Percentiles rank a stretch among this genome's conserved stretches.
These are phyloP conservation scores for Trifolium repens DNA, from an alignment of 306 rosid genomes.

Conservation along the genomic window DNA sequence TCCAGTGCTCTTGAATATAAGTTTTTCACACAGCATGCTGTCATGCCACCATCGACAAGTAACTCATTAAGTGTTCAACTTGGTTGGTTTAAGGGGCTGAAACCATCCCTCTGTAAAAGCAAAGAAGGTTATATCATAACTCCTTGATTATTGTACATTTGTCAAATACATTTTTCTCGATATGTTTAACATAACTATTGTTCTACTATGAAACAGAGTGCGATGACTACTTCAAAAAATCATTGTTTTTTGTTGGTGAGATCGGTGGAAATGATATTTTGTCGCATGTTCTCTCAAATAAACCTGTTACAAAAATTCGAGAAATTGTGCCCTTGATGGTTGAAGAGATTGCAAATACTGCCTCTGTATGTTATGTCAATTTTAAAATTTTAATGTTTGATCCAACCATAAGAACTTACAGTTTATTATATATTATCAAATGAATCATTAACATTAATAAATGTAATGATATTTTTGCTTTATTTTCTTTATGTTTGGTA, in stretches of 20 bases:
- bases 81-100: not conserved
- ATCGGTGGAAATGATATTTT: conserved; percentile 16
- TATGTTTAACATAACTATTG: not conserved
- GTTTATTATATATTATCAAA: not conserved
- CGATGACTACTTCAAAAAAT: not conserved
- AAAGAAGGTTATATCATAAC: not conserved
- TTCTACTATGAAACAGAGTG: not conserved
- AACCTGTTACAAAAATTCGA: not conserved
- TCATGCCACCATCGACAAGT: not conserved
- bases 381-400: not conserved
- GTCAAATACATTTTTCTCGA: not conserved
- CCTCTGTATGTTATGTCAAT: not conserved
- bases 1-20: not conserved
- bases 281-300: not conserved
- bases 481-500: not conserved
- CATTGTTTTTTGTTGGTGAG: conserved; percentile 19
- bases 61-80: conserved; percentile 25
- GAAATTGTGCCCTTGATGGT: not conserved
- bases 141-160: not conserved
- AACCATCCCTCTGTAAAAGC: conserved; percentile 6
- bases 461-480: not conserved
- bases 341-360: not conserved
- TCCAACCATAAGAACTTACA: not conserved
- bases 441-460: not conserved
- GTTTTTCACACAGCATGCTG: not conserved